Evolutionary conservation across 768 basidiomycete genomes (phyloP).

Genomic region (Tricholomella constricta): DNA sequence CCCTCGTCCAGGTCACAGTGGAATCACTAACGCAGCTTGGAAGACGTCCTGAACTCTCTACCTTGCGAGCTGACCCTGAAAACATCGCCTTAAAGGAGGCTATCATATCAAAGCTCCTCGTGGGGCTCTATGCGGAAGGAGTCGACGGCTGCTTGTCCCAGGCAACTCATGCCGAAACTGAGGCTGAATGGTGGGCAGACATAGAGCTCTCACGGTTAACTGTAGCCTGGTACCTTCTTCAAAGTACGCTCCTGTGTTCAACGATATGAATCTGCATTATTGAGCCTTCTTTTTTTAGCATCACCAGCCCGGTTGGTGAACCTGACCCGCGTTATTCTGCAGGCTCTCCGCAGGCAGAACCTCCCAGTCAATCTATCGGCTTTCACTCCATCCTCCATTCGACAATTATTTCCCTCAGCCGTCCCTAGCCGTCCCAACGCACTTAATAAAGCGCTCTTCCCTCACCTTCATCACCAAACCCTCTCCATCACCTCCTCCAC

Average conservation of each 20-base stretch:
- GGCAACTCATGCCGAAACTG: conserved; percentile 69
- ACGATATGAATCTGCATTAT: neutral
- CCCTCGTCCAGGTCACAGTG: conserved; percentile 25
- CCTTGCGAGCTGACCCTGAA: conserved; percentile 27
- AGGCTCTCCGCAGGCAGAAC: conserved; percentile 42
- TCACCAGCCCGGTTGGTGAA: conserved; percentile 44
- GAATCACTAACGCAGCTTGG: conserved; percentile 32
- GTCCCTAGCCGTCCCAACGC: conserved; percentile 47
- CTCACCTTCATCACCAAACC: conserved; percentile 42
- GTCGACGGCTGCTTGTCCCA: conserved; percentile 66
- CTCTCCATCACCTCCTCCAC: conserved; percentile 21
- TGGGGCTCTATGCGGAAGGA: conserved; percentile 64
- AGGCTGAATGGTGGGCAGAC: conserved; percentile 85
- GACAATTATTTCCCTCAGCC: conserved; percentile 47
- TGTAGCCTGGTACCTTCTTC: conserved; percentile 68
- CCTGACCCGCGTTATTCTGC: conserved; percentile 40
- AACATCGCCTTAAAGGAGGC: conserved; percentile 42
- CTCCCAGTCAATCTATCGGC: conserved; percentile 47
- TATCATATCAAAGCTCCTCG: conserved; percentile 50
- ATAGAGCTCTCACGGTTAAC: conserved; percentile 60
- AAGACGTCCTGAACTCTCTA: conserved; percentile 10
- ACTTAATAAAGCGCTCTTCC: conserved; percentile 65
- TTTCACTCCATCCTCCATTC: conserved; percentile 50
- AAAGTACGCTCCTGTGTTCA: conserved; percentile 59
- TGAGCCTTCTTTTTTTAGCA: conserved; percentile 35